phyloP scores from a whole-genome alignment of 164 flowering plant species.

The Piper betle region DNA sequence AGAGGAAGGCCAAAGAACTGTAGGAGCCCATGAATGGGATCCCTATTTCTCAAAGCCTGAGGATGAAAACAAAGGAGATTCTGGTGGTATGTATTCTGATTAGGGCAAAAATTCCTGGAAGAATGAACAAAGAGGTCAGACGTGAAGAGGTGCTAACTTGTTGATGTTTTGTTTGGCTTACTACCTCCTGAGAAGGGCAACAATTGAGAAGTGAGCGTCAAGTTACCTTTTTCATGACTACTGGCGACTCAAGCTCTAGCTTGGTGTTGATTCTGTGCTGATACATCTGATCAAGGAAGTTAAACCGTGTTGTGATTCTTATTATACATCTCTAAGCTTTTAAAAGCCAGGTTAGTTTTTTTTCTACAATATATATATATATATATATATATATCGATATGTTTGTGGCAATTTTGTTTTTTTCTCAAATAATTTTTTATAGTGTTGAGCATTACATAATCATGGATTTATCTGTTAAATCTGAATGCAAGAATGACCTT shows the following conservation, averaged over 20 bases:
- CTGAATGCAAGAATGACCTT: too few relatives aligned
- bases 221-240: background rate
- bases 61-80: constrained; percentile 28
- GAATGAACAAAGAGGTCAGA: constrained; percentile 55
- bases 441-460: too few relatives aligned
- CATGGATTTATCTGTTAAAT: too few relatives aligned
- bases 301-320: too few relatives aligned
- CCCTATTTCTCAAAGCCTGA: constrained; percentile 77
- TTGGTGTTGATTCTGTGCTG: too few relatives aligned
- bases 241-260: background rate
- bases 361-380: too few relatives aligned
- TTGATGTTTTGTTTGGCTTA: background rate
- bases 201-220: background rate
- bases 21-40: constrained; percentile 47
- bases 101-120: constrained; percentile 70
- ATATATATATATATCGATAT: too few relatives aligned
- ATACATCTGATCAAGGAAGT: too few relatives aligned
- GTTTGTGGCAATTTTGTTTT: too few relatives aligned
- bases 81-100: constrained; percentile 44
- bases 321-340: too few relatives aligned
- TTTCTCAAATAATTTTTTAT: too few relatives aligned
- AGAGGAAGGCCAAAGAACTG: constrained; percentile 69
- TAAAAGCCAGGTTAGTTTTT: too few relatives aligned
- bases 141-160: constrained; percentile 15
- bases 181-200: background rate